These are phyloP conservation scores for Bipolaris victoriae DNA, from an alignment of 2,329 filamentous ascomycete genomes.

Conservation along the genomic window DNA sequence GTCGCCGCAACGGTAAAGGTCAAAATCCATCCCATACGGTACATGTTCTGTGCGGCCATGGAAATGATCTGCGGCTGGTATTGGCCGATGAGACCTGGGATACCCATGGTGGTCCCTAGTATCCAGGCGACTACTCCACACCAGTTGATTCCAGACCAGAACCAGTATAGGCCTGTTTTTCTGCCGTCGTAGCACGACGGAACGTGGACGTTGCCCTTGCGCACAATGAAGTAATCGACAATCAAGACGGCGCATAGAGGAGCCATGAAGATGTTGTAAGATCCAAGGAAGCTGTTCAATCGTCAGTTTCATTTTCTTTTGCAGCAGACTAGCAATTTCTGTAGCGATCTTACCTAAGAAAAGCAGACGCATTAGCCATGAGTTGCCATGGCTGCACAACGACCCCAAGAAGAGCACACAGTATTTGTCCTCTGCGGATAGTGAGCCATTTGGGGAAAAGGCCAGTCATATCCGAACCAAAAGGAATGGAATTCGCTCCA, in stretches of 20 bases:
- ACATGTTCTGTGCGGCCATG: constrained; percentile 43
- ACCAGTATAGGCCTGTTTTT: constrained; percentile 38
- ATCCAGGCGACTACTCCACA: constrained; percentile 41
- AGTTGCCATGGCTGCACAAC: constrained; percentile 54
- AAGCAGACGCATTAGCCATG: constrained; percentile 49
- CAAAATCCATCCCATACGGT: constrained; percentile 45
- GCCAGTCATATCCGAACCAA: constrained; percentile 52
- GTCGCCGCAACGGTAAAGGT: constrained; percentile 38
- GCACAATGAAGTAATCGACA: constrained; percentile 48
- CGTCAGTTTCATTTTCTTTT: constrained; percentile 7
- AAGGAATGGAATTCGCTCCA: constrained; percentile 51
- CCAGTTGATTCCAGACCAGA: constrained; percentile 43
- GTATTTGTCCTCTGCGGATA: constrained; percentile 52
- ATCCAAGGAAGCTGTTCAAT: constrained; percentile 49
- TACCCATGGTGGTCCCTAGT: constrained; percentile 40
- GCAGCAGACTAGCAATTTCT: no score
- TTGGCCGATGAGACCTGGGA: constrained; percentile 43
- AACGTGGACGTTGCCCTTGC: constrained; percentile 52
- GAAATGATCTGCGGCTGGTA: constrained; percentile 42
- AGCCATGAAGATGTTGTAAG: constrained; percentile 52
- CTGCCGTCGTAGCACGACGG: constrained; percentile 46
- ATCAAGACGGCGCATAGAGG: constrained; percentile 51
- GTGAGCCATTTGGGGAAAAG: constrained; percentile 53
- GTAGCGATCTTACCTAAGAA: constrained; percentile 36
- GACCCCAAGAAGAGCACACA: constrained; percentile 49